Conservation (phyloP, 495 filamentous ascomycete genomes). For the Opeltia flavorubescens region DNA sequence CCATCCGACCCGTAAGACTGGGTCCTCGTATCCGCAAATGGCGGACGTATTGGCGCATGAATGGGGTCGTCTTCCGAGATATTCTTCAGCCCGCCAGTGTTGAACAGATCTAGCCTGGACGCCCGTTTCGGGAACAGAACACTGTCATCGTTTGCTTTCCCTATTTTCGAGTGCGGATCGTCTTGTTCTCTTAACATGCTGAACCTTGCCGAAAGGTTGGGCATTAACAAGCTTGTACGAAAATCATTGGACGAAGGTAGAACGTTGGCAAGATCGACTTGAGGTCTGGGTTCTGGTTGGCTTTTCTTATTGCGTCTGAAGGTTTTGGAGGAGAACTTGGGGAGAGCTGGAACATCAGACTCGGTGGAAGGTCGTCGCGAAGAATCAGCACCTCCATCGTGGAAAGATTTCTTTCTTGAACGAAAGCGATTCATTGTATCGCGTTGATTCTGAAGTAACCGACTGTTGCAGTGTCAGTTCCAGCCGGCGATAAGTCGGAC, state of each 20-base stretch:
- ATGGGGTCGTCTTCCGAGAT: constrained; percentile 83
- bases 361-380: constrained; percentile 29
- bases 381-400: constrained; percentile 5
- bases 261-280: constrained; percentile 58
- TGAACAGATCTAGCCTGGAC: constrained; percentile 49
- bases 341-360: constrained; percentile 16
- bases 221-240: constrained; percentile 93
- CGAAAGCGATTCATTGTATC: constrained; percentile 24
- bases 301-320: constrained; percentile 48
- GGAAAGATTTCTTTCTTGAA: constrained; percentile 19
- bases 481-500: not conserved
- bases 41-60: constrained; percentile 45
- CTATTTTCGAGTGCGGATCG: constrained; percentile 71
- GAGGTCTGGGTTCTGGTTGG: constrained; percentile 38
- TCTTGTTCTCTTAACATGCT: constrained; percentile 94
- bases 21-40: constrained; percentile 34
- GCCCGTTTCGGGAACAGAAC: constrained; percentile 72
- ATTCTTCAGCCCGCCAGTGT: constrained; percentile 48
- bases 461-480: not conserved
- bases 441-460: not conserved
- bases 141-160: constrained; percentile 89
- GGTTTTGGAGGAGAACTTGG: constrained; percentile 26
- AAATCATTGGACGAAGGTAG: constrained; percentile 82
- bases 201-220: constrained; percentile 84
- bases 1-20: constrained; percentile 42